Evolutionary conservation across 176 grass and related monocot species (phyloP), one percentile per base, ranked within the genome.

Genomic region (Echinochloa phyllopogon): DNA sequence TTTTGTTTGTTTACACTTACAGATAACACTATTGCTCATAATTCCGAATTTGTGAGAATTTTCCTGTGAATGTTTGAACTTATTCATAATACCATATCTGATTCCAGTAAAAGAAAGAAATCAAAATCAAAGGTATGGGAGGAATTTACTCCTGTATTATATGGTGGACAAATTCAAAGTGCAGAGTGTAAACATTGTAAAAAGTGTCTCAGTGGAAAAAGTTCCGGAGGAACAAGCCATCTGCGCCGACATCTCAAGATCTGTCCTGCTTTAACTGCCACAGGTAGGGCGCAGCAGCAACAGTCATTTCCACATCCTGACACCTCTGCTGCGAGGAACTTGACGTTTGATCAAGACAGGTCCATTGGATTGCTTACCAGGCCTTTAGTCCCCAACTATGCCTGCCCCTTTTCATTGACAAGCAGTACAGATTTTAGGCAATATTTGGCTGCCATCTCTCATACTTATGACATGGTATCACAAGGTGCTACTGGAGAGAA

Each of bases 101-200:
- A n/a, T n/a, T n/a, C n/a, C 9, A 80, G 47, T 39, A 20, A 6
- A 53, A 51, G 49, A 15, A 6, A 16, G 47, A 80, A 62, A 51
- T 52, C 62, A 8, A 80, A 40, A 62, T 81, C 78, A 29, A 81
- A 24, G 63, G 78, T 81, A 1, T 69, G 78, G 78, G 13, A 81
- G 11, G 78, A 69, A 55, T 81, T 81, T 24, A 81, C 29, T n/a
- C 0, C 48, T 23, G 27, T 68, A 8, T 41, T 41, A 5, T 16
- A 6, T 5, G 78, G 1, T 58, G 74, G 74, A 23, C 57, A 74
- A 24, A 23, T 58, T 69, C 63, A 42, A 10, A 10, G 3, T 10
- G 78, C 63, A 40, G 63, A 55, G 24, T 81, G 78, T 17, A 81
- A 55, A 6, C 63, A 40, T 67, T 68, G 78, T 18, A 38, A n/a